phyloP scores from a whole-genome alignment of 2,329 filamentous ascomycete genomes.

The Pestalotiopsis sp. region DNA sequence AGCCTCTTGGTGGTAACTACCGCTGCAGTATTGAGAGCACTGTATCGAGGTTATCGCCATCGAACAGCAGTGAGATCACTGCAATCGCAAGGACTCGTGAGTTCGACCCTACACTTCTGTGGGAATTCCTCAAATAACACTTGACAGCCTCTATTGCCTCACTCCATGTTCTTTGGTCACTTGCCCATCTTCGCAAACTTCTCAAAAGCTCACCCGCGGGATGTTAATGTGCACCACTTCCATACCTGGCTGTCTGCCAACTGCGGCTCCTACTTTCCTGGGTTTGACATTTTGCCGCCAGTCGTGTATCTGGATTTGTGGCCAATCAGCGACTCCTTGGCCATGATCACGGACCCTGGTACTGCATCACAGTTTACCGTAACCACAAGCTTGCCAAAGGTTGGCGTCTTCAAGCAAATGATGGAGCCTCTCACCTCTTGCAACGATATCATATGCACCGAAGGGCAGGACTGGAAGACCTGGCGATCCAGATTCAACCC shows the following conservation, averaged over 20 bases:
- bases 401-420: background rate
- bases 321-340: constrained; percentile 18
- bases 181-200: constrained; percentile 24
- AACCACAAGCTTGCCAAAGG: background rate
- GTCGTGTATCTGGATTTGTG: constrained; percentile 30
- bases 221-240: constrained; percentile 26
- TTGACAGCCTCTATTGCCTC: constrained; percentile 26
- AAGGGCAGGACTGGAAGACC: constrained; percentile 23
- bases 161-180: constrained; percentile 27
- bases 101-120: background rate
- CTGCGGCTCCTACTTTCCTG: constrained; percentile 23
- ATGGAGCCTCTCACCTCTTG: constrained; percentile 26
- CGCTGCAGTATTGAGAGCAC: background rate
- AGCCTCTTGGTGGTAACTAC: background rate
- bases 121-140: background rate
- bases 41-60: background rate
- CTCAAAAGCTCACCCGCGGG: constrained; percentile 21
- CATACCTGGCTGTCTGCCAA: constrained; percentile 26
- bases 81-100: background rate
- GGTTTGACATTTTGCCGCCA: constrained; percentile 16
- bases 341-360: background rate
- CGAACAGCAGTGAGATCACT: background rate
- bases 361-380: background rate
- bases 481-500: constrained; percentile 32
- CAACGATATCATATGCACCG: constrained; percentile 25